Conservation (phyloP, 306 rosid species). For the Quercus dentata region DNA sequence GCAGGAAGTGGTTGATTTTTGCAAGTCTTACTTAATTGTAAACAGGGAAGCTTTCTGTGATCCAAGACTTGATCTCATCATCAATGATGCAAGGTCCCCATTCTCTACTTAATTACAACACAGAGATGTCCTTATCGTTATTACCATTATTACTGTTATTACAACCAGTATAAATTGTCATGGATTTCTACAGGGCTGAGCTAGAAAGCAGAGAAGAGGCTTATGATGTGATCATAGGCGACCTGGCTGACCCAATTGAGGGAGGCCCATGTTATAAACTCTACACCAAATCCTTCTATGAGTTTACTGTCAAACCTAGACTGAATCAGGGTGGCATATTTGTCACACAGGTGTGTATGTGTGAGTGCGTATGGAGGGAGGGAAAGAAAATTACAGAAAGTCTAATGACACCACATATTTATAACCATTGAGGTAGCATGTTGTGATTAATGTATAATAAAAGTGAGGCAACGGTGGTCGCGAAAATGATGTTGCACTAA, state of each 20-base stretch:
- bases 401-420: too few species aligned
- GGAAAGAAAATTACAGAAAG: neutral
- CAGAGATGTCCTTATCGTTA: neutral
- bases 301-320: conserved; percentile 69
- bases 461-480: neutral
- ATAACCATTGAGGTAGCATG: too few species aligned
- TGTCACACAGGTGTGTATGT: conserved; percentile 72
- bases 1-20: conserved; percentile 95
- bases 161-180: conserved; percentile 1
- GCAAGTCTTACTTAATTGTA: conserved; percentile 78
- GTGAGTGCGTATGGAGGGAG: too few species aligned
- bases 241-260: conserved; percentile 93
- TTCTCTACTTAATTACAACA: neutral
- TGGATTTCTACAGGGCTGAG: conserved; percentile 60
- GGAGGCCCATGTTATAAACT: conserved; percentile 98
- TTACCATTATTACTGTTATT: neutral
- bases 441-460: neutral
- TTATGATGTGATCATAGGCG: conserved; percentile 87
- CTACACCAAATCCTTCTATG: conserved; percentile 91
- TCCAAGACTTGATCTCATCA: conserved; percentile 71
- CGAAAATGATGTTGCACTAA: too few species aligned
- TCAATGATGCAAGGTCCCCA: conserved; percentile 84
- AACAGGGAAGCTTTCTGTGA: conserved; percentile 89
- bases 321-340: conserved; percentile 82
- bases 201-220: conserved; percentile 54